Evolutionary conservation across 2,329 filamentous ascomycete genomes (phyloP).

Genomic region (Trichoderma sp.): DNA sequence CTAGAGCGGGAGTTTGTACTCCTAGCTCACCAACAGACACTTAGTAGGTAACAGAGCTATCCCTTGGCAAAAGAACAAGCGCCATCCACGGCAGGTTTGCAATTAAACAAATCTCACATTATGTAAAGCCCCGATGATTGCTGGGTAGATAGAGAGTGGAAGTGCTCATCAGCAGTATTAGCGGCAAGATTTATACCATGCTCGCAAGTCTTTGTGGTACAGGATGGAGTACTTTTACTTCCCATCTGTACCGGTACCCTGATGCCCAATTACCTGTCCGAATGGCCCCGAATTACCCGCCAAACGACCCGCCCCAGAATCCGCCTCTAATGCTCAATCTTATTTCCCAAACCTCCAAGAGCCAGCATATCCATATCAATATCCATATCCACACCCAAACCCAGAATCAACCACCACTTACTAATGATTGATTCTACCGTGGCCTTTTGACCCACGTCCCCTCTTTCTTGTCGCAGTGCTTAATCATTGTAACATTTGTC

Average conservation of each 20-base stretch:
- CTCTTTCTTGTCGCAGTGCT: background rate
- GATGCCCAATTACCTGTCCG: background rate
- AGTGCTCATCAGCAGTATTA: background rate
- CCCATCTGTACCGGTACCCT: background rate
- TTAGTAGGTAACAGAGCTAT: background rate
- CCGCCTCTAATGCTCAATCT: background rate
- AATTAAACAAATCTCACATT: background rate
- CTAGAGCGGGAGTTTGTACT: background rate
- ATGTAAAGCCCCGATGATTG: background rate
- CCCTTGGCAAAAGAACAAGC: background rate
- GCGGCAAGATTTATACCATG: background rate
- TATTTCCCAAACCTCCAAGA: background rate
- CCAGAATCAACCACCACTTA: slow-evolving; percentile 2
- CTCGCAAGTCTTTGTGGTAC: too few relatives aligned
- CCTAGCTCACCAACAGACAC: background rate
- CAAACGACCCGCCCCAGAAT: background rate
- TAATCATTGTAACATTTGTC: background rate
- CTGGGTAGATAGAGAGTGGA: background rate
- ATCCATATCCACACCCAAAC: background rate
- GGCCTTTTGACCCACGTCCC: slow-evolving; percentile 18
- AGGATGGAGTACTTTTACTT: background rate
- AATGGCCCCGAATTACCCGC: background rate
- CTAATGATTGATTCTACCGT: background rate
- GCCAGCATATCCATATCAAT: background rate
- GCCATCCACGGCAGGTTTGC: background rate